Evolutionary conservation across 1,284 basidiomycete species (phyloP).

Genomic region (Ustilago hordei): DNA sequence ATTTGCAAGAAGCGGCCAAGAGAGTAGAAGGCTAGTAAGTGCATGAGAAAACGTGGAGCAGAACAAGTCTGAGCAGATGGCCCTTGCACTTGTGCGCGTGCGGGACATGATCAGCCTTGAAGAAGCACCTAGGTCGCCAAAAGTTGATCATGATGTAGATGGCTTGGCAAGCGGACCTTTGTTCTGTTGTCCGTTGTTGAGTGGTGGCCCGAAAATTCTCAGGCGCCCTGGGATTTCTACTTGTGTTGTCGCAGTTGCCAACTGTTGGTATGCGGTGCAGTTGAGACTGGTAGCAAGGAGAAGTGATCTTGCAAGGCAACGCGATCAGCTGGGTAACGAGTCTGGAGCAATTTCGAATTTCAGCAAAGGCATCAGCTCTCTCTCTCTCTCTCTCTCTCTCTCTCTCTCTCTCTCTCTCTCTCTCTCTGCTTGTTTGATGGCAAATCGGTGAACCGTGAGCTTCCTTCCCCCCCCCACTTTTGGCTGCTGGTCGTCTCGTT

Average conservation of each 20-base stretch:
- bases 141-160: background rate
- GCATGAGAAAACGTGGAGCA: background rate
- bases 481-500: background rate
- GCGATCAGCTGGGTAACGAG: no score
- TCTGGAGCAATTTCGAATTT: background rate
- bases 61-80: background rate
- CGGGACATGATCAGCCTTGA: constrained; percentile 2
- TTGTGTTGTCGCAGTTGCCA: background rate
- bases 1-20: constrained; percentile 3
- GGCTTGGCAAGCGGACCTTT: background rate
- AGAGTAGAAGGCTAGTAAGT: background rate
- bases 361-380: background rate
- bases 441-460: constrained; percentile 3
- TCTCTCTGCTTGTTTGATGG: background rate
- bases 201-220: constrained; percentile 4
- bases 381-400: background rate
- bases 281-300: no score
- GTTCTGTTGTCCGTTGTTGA: background rate
- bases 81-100: constrained; percentile 8
- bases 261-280: background rate
- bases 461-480: background rate
- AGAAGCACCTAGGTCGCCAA: background rate
- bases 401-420: background rate
- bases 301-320: background rate
- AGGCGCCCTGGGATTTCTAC: constrained; percentile 18